Evolutionary conservation across 495 filamentous ascomycete genomes (phyloP).

Genomic region (Aspergillus sclerotioniger): DNA sequence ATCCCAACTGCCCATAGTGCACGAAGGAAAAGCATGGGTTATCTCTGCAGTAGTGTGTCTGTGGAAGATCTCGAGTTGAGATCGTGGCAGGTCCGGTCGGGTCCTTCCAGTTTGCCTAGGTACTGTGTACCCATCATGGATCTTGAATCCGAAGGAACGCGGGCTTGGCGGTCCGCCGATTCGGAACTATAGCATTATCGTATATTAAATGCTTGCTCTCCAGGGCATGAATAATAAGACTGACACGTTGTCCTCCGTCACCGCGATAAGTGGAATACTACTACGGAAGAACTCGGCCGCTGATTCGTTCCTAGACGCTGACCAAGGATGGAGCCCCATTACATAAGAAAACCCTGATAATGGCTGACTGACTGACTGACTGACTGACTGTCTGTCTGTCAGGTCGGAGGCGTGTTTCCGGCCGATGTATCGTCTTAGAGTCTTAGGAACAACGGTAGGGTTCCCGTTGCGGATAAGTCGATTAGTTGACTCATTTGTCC

Average conservation of each 20-base stretch:
- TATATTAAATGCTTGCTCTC: neutral
- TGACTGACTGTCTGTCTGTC: too few species aligned
- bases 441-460: neutral
- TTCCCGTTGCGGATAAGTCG: neutral
- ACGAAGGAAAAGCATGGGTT: neutral
- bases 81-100: neutral
- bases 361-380: too few species aligned
- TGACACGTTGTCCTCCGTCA: neutral
- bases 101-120: neutral
- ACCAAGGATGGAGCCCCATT: neutral
- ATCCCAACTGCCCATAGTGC: neutral
- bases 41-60: neutral
- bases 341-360: neutral
- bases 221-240: neutral
- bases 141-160: neutral
- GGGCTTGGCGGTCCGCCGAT: neutral
- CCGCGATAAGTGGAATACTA: neutral
- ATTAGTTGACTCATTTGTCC: neutral
- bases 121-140: neutral
- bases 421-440: neutral
- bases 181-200: neutral
- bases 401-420: too few species aligned
- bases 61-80: neutral
- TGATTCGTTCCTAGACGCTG: neutral
- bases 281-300: neutral